Percentiles rank a stretch among this genome's conserved stretches.
Conservation (phyloP, 495 filamentous ascomycete genomes). For the Daldinia vernicosa region DNA sequence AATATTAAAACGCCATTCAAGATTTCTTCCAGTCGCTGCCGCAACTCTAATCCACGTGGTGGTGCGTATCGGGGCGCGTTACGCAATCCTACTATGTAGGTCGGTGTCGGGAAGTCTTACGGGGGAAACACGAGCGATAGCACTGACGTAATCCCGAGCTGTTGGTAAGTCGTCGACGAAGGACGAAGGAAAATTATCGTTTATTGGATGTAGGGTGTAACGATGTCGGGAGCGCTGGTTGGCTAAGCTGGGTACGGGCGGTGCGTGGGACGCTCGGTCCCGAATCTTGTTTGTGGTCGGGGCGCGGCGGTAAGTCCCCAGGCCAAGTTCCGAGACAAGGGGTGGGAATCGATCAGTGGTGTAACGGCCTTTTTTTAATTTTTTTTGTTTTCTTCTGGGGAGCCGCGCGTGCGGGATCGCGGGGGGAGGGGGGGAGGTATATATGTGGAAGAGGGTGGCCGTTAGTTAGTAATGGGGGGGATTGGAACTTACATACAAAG, state of each 20-base stretch:
- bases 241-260: background rate
- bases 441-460: conserved; percentile 17
- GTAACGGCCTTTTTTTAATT: too few species aligned
- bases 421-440: background rate
- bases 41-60: background rate
- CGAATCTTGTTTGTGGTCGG: conserved; percentile 1
- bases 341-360: background rate
- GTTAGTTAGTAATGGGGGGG: background rate
- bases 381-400: too few species aligned
- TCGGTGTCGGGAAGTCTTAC: background rate
- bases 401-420: background rate
- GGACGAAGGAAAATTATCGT: background rate
- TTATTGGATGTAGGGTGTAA: background rate
- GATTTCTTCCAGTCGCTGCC: background rate
- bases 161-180: background rate
- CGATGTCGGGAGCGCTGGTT: background rate
- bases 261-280: conserved; percentile 9
- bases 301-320: conserved; percentile 5
- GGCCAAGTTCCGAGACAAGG: conserved; percentile 19
- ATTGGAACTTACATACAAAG: background rate
- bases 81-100: background rate
- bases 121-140: background rate
- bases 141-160: background rate
- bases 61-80: background rate
- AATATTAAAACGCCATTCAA: background rate